Evolutionary conservation across 1,284 basidiomycete species (phyloP).

Genomic region (Ustilago shanxiensis): DNA sequence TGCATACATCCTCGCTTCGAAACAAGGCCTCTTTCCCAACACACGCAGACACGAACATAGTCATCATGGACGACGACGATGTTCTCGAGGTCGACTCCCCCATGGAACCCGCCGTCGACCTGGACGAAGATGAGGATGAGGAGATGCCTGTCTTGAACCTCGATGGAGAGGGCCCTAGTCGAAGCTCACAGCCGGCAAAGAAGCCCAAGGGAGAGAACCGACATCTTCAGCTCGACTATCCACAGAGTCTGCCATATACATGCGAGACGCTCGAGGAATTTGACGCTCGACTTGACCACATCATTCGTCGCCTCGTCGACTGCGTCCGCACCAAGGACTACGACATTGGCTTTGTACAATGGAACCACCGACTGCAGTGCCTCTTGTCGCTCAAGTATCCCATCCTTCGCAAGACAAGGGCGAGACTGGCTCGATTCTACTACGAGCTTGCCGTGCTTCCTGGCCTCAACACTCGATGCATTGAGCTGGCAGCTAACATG

Average conservation of each 20-base stretch:
- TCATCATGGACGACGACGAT: conserved; percentile 57
- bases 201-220: conserved; percentile 46
- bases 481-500: conserved; percentile 81
- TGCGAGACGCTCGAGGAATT: conserved; percentile 84
- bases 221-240: conserved; percentile 63
- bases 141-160: conserved; percentile 45
- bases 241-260: conserved; percentile 78
- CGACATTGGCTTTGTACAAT: conserved; percentile 74
- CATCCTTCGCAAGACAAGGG: conserved; percentile 75
- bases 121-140: conserved; percentile 53
- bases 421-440: conserved; percentile 83
- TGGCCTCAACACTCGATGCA: conserved; percentile 79
- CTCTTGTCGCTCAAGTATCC: conserved; percentile 70
- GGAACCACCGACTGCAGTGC: conserved; percentile 70
- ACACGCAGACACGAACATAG: conserved; percentile 7
- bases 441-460: conserved; percentile 83
- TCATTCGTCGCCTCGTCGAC: conserved; percentile 80
- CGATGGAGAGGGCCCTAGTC: conserved; percentile 23
- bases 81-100: conserved; percentile 57
- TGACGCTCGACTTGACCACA: conserved; percentile 83
- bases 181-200: conserved; percentile 24
- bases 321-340: conserved; percentile 81
- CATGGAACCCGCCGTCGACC: conserved; percentile 57
- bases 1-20: background rate
- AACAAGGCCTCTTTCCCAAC: background rate